Conservation (phyloP, 2,329 filamentous ascomycete genomes). For the Aspergillus caelatus region DNA sequence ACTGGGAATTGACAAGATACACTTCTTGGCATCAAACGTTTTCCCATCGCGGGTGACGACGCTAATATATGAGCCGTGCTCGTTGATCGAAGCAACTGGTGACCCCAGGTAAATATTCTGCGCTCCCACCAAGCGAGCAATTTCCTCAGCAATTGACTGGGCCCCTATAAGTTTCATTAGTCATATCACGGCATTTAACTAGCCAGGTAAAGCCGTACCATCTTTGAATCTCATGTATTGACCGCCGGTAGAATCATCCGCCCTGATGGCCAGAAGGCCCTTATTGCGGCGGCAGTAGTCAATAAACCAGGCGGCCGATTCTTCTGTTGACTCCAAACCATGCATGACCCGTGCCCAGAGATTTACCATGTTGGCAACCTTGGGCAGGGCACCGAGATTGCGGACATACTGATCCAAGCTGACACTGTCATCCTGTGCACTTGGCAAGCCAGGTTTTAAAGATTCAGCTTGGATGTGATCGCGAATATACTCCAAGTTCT, state of each 20-base stretch:
- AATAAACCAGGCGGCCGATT: slow-evolving; percentile 43
- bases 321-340: slow-evolving; percentile 39
- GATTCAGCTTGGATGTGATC: slow-evolving; percentile 42
- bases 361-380: slow-evolving; percentile 39
- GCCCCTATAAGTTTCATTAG: background rate
- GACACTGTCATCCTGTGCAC: slow-evolving; percentile 33
- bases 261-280: slow-evolving; percentile 39
- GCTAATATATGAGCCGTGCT: background rate
- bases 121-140: background rate
- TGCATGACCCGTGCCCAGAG: slow-evolving; percentile 44
- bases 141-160: background rate
- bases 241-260: slow-evolving; percentile 40
- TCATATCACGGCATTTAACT: background rate
- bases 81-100: background rate
- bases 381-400: slow-evolving; percentile 34
- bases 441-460: slow-evolving; percentile 24
- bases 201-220: slow-evolving; percentile 4
- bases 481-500: slow-evolving; percentile 36
- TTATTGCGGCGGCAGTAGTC: slow-evolving; percentile 43
- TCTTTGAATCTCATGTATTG: slow-evolving; percentile 38
- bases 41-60: background rate
- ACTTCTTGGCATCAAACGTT: background rate
- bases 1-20: background rate
- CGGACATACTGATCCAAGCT: slow-evolving; percentile 41
- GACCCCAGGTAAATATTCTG: background rate